Percentiles rank a stretch among this genome's conserved stretches.
phyloP scores from a whole-genome alignment of 495 filamentous ascomycete species.

The Cenococcum geophilum region DNA sequence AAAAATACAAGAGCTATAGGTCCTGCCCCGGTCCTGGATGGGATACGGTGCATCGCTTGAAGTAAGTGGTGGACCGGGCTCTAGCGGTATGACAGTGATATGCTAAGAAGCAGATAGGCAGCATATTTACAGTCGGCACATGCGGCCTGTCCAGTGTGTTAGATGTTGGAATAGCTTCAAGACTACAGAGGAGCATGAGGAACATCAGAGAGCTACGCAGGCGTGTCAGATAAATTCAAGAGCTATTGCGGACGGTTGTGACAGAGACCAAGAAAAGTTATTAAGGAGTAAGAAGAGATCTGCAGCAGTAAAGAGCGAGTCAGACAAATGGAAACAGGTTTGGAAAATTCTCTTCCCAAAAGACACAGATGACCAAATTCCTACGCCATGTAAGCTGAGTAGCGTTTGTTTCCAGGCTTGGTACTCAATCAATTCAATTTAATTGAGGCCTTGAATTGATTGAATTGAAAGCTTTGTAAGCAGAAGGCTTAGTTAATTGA shows the following conservation, averaged over 20 bases:
- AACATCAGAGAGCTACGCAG: not conserved
- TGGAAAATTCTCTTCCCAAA: not conserved
- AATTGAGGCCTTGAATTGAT: too few relatives aligned
- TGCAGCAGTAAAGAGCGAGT: not conserved
- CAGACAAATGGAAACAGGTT: not conserved
- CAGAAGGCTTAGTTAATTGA: too few relatives aligned
- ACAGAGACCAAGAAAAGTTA: conserved; percentile 1
- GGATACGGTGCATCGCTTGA: not conserved
- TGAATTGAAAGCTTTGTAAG: too few relatives aligned
- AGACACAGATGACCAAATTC: not conserved
- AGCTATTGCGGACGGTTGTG: not conserved
- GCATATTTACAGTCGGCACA: not conserved
- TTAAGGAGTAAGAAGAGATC: not conserved
- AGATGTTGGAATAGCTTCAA: not conserved
- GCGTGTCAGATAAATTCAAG: not conserved
- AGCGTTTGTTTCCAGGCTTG: not conserved
- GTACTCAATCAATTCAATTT: too few relatives aligned
- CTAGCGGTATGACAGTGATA: not conserved
- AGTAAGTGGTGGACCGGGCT: not conserved
- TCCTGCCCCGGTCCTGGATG: not conserved
- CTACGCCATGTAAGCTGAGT: not conserved
- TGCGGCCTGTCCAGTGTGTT: not conserved
- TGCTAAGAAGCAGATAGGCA: not conserved
- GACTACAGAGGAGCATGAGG: not conserved
- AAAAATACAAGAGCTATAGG: not conserved